A percentile compares a stretch with the other conserved stretches of the same genome.
Conservation (phyloP, 768 basidiomycete species). For the Nevesoporus exiguus region DNA sequence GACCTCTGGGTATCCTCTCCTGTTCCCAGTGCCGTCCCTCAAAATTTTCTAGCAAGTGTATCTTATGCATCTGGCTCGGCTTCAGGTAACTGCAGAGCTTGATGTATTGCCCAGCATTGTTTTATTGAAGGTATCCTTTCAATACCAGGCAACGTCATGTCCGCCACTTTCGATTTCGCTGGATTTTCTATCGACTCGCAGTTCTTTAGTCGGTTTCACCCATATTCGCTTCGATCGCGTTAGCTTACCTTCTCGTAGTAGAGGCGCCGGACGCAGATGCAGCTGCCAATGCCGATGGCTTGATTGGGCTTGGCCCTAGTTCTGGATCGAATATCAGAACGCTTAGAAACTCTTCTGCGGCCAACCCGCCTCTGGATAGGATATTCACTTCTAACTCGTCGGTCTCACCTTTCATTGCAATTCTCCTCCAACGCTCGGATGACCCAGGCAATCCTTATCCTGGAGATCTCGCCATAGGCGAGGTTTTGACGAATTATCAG, state of each 20-base stretch:
- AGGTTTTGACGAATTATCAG: constrained; percentile 48
- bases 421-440: constrained; percentile 59
- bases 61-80: constrained; percentile 54
- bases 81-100: constrained; percentile 34
- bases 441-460: constrained; percentile 50
- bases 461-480: constrained; percentile 63
- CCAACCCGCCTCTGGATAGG: constrained; percentile 57
- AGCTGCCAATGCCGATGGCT: constrained; percentile 26
- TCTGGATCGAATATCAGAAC: constrained; percentile 47
- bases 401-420: constrained; percentile 58
- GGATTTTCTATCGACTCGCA: constrained; percentile 49
- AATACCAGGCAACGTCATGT: constrained; percentile 26
- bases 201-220: constrained; percentile 19
- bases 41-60: constrained; percentile 39
- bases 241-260: constrained; percentile 18
- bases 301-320: constrained; percentile 62
- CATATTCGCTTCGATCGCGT: neutral
- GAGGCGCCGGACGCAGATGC: constrained; percentile 11
- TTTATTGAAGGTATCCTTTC: neutral
- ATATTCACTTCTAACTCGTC: constrained; percentile 59
- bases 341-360: constrained; percentile 34
- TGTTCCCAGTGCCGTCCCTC: constrained; percentile 38
- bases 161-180: constrained; percentile 29
- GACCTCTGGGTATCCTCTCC: constrained; percentile 58
- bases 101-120: neutral